phyloP scores from a whole-genome alignment of 257 asterid species.

The Euphrasia confusa region DNA sequence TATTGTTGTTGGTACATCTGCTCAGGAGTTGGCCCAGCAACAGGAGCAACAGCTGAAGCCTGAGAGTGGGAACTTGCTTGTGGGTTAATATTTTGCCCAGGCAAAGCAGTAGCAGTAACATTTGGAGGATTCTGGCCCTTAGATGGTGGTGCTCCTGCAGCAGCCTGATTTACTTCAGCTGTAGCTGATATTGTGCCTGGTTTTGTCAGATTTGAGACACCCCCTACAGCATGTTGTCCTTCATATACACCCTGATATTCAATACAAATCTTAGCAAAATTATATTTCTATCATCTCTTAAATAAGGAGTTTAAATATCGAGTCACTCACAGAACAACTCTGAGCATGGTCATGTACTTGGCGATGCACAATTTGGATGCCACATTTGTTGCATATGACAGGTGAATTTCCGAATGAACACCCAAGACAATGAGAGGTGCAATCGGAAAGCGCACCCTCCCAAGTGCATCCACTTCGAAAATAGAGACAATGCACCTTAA shows the following conservation, averaged over 20 bases:
- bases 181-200: conserved; percentile 40
- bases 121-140: conserved; percentile 50
- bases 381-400: conserved; percentile 85
- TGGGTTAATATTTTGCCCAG: conserved; percentile 51
- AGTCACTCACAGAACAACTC: conserved; percentile 71
- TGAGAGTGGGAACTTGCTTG: conserved; percentile 45
- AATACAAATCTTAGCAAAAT: conserved; percentile 7
- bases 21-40: conserved; percentile 49
- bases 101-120: conserved; percentile 37
- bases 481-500: conserved; percentile 77
- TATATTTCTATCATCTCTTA: conserved; percentile 5
- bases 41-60: conserved; percentile 40
- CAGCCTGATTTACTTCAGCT: conserved; percentile 37
- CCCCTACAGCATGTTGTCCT: conserved; percentile 51
- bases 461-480: conserved; percentile 91
- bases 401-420: conserved; percentile 84
- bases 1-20: conserved; percentile 87
- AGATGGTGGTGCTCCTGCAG: conserved; percentile 40
- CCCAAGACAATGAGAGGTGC: conserved; percentile 64
- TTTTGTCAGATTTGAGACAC: conserved; percentile 32
- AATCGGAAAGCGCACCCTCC: conserved; percentile 78
- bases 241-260: conserved; percentile 62
- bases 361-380: conserved; percentile 80
- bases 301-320: conserved; percentile 4
- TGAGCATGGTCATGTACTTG: conserved; percentile 97